Evolutionary conservation across 371 early-diverging fungal genomes (phyloP), one percentile per base, ranked within the genome.

Genomic region (Apophysomyces elegans): DNA sequence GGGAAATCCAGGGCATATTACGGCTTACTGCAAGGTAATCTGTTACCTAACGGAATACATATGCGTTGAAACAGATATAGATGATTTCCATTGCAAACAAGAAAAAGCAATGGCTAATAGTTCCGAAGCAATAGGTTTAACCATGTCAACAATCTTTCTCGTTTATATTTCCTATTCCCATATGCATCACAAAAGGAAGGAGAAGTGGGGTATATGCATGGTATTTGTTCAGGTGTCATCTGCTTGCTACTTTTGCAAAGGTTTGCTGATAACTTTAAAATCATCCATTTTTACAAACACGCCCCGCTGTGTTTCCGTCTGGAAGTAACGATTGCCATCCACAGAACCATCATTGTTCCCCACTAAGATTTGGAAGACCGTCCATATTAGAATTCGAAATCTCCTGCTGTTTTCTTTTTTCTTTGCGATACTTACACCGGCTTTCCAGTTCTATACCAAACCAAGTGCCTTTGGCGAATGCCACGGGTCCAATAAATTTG

Each of bases 391-490:
- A 16, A 13, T 26, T 26, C 32, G 16, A 16, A 2, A 7, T 41
- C 37, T 67, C 16, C 56, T 39, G 50, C 32, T 26, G 9, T 12
- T 11, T 13, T 37, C 13, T 2, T 26, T 26, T 26, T 26, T 26
- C 2, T 2, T 26, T 26, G 32, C 32, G 32, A 26, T 2, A 68
- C 73, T 72, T 76, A 80, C 81, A 65, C 65, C 82, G 63, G 54
- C 70, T 68, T 35, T 83, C 78, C 8, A 83, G 66, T 59, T 83
- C 83, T 37, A 83, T 62, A 26, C 83, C 83, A 41, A 78, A 77
- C 75, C 75, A 83, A 9, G 70, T 75, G 6, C 83, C 83, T 32
- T 77, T 76, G 46, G 78, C 75, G 66, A 78, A 80, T 0, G 65
- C 65, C 1, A 83, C 78, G n/a, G 62, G 44, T 14, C 83, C 83